These are phyloP conservation scores for Leptographium galeiforme DNA, from an alignment of 2,329 filamentous ascomycete species.

Conservation along the genomic window DNA sequence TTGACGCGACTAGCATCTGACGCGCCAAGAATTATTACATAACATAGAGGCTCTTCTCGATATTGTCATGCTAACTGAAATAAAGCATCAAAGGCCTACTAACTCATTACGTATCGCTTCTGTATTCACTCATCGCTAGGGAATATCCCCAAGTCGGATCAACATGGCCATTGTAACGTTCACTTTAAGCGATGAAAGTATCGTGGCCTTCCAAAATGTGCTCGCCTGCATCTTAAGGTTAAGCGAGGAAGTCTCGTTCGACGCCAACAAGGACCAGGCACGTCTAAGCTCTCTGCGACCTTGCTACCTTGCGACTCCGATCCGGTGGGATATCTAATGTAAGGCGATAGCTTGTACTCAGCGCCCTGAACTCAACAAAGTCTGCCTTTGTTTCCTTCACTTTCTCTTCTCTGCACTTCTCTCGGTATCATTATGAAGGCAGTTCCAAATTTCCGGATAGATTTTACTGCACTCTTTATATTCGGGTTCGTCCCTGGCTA, in stretches of 20 bases:
- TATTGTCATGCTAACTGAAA: too few relatives aligned
- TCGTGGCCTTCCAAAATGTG: constrained; percentile 56
- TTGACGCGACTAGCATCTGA: too few relatives aligned
- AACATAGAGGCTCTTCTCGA: too few relatives aligned
- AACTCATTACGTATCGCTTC: too few relatives aligned
- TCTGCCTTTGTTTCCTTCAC: constrained; percentile 65
- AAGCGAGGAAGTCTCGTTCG: constrained; percentile 64
- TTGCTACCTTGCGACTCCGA: too few relatives aligned
- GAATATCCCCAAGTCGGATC: not conserved
- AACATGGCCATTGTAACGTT: constrained; percentile 55
- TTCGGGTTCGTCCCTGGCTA: constrained; percentile 35
- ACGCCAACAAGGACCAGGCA: constrained; percentile 56
- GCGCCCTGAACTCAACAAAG: constrained; percentile 66
- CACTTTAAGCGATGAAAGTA: constrained; percentile 59
- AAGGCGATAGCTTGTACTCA: constrained; percentile 50
- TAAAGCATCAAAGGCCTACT: too few relatives aligned
- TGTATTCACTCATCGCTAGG: too few relatives aligned
- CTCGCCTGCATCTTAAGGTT: constrained; percentile 67
- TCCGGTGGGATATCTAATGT: not conserved
- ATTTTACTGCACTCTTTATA: constrained; percentile 66
- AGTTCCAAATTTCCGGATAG: constrained; percentile 35
- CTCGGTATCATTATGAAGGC: constrained; percentile 54
- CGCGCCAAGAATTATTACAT: too few relatives aligned
- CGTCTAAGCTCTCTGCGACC: not conserved
- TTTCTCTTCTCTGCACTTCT: constrained; percentile 55